These are phyloP conservation scores for Sarocladium brachiariae DNA, from an alignment of 2,329 filamentous ascomycete species.

Conservation along the genomic window DNA sequence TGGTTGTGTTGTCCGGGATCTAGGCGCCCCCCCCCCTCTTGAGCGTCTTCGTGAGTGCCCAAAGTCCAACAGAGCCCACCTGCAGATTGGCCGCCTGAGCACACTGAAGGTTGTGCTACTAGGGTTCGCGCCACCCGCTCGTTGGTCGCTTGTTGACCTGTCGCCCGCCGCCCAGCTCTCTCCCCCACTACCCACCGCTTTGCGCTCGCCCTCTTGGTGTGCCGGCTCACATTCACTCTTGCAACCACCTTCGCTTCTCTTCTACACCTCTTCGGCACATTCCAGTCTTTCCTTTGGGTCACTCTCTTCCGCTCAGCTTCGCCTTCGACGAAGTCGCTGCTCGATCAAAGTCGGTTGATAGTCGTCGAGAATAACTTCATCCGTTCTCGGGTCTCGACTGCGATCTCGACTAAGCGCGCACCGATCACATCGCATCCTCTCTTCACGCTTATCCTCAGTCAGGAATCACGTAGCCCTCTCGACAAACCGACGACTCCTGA, in stretches of 20 bases:
- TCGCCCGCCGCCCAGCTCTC: slow-evolving; percentile 8
- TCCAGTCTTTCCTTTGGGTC: slow-evolving; percentile 12
- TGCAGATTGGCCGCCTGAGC: neutral
- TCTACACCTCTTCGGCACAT: slow-evolving; percentile 13
- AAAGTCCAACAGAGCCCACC: slow-evolving; percentile 1
- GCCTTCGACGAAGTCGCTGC: slow-evolving; percentile 2
- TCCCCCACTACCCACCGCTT: slow-evolving; percentile 4
- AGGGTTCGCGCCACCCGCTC: slow-evolving; percentile 9
- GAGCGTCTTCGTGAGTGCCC: neutral
- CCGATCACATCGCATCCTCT: neutral
- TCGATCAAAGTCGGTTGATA: neutral
- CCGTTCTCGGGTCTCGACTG: neutral
- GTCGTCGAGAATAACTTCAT: neutral
- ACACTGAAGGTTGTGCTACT: slow-evolving; percentile 9
- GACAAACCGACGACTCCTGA: neutral
- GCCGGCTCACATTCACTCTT: slow-evolving; percentile 12
- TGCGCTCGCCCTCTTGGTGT: slow-evolving; percentile 11
- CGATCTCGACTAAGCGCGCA: neutral
- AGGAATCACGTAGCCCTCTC: neutral
- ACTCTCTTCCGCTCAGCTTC: neutral
- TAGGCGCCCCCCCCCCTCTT: neutral
- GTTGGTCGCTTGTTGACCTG: neutral
- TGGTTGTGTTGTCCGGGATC: slow-evolving; percentile 4
- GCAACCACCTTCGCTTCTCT: slow-evolving; percentile 19
- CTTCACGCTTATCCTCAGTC: neutral